Base-by-base conservation (phyloP, 768 basidiomycete species). In the Asterophora lycoperdoides region DNA sequence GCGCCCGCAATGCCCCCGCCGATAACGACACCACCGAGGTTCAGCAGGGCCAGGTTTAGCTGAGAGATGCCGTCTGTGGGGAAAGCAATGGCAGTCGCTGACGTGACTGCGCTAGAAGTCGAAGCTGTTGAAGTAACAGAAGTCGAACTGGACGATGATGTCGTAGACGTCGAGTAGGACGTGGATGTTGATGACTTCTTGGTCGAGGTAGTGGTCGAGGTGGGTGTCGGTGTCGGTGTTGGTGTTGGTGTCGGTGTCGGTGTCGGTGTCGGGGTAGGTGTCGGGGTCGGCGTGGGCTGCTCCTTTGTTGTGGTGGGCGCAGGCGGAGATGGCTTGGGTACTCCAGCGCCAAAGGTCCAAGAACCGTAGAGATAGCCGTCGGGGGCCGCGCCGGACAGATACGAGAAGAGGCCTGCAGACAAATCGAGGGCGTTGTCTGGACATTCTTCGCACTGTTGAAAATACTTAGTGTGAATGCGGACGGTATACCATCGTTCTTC, bases 341-440 rank as follows among this genome's bases (percentile, higher is more conserved):
- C 58, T 40, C 49, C 56, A 40, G 60, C 48, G 15, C 61, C 60
- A 41, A 65, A 72, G 34, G 60, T 65, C 79, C 79, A 82, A 11
- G 61, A 54, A 49, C 76, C 76, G 52, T 70, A 68, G 54, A 80
- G 63, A 13, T 70, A 62, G n/a, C 79, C 80, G 7, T 61, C 63
- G 8, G 13, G 30, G 30, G 8, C 13, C 3, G 8, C 9, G 41
- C 59, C 54, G 18, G 61, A 52, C 5, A 83, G 78, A 60, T 58
- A 70, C 26, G 63, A 56, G 66, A 84, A 83, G n/a, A 83, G 68
- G 33, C 76, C 72, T 23, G 65, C 64, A 13, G 73, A 70, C 30
- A 82, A 60, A 57, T 84, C 81, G 33, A 84, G 71, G 15, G 67
- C 79, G 6, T 71, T 75, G 37, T 63, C 74, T 2, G 70, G 69